Conservation (phyloP, 306 rosid species). For the Cicer yamashitae region DNA sequence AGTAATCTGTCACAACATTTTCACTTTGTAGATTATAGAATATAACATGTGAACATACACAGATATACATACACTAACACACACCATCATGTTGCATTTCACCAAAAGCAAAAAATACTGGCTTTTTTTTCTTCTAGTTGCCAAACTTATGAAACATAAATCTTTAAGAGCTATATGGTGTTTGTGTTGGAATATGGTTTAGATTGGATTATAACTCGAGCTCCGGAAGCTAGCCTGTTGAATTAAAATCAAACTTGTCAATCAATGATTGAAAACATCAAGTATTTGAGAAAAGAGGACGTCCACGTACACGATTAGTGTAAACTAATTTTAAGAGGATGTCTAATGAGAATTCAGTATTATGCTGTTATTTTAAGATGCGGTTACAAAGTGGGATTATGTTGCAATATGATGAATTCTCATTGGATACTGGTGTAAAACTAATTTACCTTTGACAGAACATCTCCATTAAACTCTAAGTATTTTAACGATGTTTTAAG, state of each 20-base stretch:
- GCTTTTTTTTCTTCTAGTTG: slow-evolving; percentile 36
- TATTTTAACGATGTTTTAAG: background rate
- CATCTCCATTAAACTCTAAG: no score
- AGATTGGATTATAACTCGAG: slow-evolving; percentile 88
- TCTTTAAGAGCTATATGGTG: slow-evolving; percentile 49
- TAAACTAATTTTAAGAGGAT: no score
- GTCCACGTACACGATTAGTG: no score
- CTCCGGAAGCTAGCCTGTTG: slow-evolving; percentile 98
- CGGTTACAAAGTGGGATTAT: no score
- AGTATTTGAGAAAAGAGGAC: no score
- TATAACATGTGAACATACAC: slow-evolving; percentile 39
- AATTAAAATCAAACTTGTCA: slow-evolving; percentile 51
- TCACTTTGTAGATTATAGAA: slow-evolving; percentile 53
- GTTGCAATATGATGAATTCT: no score
- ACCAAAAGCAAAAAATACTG: slow-evolving; percentile 36
- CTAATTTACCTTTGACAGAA: no score
- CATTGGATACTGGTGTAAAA: no score
- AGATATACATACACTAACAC: slow-evolving; percentile 6
- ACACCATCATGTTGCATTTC: slow-evolving; percentile 51
- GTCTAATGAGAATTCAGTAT: no score
- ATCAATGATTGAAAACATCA: slow-evolving; percentile 17
- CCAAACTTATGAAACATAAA: slow-evolving; percentile 18
- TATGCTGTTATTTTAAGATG: no score
- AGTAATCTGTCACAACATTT: slow-evolving; percentile 44
- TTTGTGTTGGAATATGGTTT: slow-evolving; percentile 51